A percentile compares a stretch with the other conserved stretches of the same genome.
These are phyloP conservation scores for Penicillium sp. DNA, from an alignment of 2,329 filamentous ascomycete genomes.

Conservation along the genomic window DNA sequence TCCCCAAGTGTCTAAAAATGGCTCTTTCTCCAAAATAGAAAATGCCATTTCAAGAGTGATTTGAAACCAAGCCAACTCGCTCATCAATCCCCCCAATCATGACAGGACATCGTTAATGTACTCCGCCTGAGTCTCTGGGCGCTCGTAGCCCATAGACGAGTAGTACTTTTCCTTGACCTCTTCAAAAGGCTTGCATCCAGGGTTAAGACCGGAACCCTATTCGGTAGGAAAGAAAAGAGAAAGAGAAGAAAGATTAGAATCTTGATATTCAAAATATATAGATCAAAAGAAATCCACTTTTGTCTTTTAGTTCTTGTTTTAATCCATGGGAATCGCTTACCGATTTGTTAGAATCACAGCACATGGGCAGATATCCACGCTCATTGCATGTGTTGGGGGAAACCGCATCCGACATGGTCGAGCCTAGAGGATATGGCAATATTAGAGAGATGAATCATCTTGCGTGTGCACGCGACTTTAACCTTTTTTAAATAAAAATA, in stretches of 20 bases:
- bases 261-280: neutral
- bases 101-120: constrained; percentile 15
- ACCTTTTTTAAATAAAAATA: neutral
- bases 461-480: too few relatives aligned
- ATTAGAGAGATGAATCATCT: neutral
- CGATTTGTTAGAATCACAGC: constrained; percentile 12
- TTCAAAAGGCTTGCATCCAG: constrained; percentile 19
- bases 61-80: too few relatives aligned
- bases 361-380: constrained; percentile 21
- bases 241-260: neutral
- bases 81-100: neutral
- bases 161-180: constrained; percentile 20
- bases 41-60: too few relatives aligned
- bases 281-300: too few relatives aligned
- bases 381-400: constrained; percentile 14
- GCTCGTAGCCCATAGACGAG: constrained; percentile 2
- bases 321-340: constrained; percentile 5
- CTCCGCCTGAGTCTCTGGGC: constrained; percentile 8
- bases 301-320: neutral
- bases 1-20: too few relatives aligned
- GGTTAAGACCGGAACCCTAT: constrained; percentile 7
- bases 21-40: too few relatives aligned
- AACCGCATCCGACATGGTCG: constrained; percentile 12
- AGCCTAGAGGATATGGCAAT: constrained; percentile 12
- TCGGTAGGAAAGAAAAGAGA: too few relatives aligned